Conservation (phyloP, 2,329 filamentous ascomycete species). For the Colletotrichum neosansevieriae region DNA sequence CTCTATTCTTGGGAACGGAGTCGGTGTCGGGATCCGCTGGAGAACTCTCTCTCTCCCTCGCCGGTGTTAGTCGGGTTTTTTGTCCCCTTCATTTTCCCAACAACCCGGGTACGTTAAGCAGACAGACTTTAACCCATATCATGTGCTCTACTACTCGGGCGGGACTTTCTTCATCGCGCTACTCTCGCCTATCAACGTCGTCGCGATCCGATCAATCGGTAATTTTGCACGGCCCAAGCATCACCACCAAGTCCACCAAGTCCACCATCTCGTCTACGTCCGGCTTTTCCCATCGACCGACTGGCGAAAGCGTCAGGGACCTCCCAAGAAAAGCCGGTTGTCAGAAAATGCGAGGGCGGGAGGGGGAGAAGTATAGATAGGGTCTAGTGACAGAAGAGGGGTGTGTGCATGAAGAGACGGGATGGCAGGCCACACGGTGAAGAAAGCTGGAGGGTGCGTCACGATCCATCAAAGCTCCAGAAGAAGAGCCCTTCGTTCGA, state of each 20-base stretch:
- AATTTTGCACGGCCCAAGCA: not conserved
- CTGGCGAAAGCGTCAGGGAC: not conserved
- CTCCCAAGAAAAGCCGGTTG: not conserved
- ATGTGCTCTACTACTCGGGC: too few species aligned
- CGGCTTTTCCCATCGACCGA: not conserved
- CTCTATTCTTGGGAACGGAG: constrained; percentile 6
- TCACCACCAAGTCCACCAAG: not conserved
- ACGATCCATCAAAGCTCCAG: not conserved
- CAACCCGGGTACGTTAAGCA: not conserved
- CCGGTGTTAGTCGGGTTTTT: not conserved
- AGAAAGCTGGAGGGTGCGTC: not conserved
- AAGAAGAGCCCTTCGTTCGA: not conserved
- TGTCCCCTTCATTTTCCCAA: too few species aligned
- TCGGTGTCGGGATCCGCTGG: constrained; percentile 2
- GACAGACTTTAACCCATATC: not conserved
- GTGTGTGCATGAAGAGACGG: constrained; percentile 29
- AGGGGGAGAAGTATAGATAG: not conserved
- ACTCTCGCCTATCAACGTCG: constrained; percentile 1
- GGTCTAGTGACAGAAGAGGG: constrained; percentile 13
- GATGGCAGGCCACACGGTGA: not conserved
- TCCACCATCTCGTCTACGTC: too few species aligned
- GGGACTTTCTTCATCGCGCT: not conserved
- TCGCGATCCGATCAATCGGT: not conserved
- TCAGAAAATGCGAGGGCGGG: constrained; percentile 13
- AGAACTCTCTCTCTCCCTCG: not conserved